Percentiles rank a stretch among this genome's conserved stretches.
These are phyloP conservation scores for Trypanosoma scelopori DNA, from an alignment of 208 protist genomes.

Conservation along the genomic window DNA sequence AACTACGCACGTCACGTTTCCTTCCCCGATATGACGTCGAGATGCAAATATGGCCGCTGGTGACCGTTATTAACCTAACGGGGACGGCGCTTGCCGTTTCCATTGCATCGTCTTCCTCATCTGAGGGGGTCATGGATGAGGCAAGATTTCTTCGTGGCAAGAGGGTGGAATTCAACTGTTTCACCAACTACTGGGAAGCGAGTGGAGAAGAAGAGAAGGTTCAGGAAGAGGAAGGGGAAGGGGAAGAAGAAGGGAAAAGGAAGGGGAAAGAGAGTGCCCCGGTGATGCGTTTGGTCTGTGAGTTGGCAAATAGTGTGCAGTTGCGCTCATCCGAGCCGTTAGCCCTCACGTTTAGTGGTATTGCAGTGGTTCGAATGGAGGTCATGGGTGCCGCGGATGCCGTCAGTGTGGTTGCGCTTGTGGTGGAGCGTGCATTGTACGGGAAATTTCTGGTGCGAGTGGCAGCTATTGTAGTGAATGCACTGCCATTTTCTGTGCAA, in stretches of 20 bases:
- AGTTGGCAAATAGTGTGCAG: conserved; percentile 16
- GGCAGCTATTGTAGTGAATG: conserved; percentile 9
- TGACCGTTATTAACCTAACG: conserved; percentile 36
- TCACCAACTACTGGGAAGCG: conserved; percentile 3
- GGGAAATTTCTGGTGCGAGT: conserved; percentile 21
- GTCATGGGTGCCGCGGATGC: not conserved
- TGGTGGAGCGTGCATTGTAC: conserved; percentile 10
- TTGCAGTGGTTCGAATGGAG: conserved; percentile 6
- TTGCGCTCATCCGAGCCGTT: conserved; percentile 10
- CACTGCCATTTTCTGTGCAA: conserved; percentile 21
- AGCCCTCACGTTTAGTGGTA: conserved; percentile 10
- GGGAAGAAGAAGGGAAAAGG: not conserved
- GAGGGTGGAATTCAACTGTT: conserved; percentile 21
- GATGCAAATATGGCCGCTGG: conserved; percentile 28
- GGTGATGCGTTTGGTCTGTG: conserved; percentile 10
- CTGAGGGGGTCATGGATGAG: not conserved
- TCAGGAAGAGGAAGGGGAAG: too few species aligned
- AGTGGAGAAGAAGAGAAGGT: too few species aligned
- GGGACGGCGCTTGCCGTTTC: conserved; percentile 20
- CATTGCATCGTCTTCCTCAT: conserved; percentile 6
- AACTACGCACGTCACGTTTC: conserved; percentile 23
- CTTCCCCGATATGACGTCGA: conserved; percentile 39
- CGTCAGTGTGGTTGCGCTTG: conserved; percentile 7
- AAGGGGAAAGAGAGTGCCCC: not conserved
- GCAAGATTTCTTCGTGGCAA: conserved; percentile 1